phyloP scores from a whole-genome alignment of 2,329 filamentous ascomycete species.

The Ophiognomonia clavigignenti-juglandacearum region DNA sequence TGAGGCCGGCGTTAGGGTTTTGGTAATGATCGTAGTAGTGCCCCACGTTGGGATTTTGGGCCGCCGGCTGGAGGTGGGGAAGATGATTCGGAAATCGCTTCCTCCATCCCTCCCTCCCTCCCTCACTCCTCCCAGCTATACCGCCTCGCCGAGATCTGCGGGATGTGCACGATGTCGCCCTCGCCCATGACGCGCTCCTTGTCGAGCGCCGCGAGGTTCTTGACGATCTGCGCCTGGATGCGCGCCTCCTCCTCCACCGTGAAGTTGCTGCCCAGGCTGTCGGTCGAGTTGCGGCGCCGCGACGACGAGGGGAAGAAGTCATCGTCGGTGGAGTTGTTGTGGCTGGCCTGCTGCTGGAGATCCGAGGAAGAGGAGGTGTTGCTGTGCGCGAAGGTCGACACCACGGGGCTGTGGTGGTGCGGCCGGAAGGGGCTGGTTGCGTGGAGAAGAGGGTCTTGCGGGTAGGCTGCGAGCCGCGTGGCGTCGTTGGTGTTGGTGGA shows the following conservation, averaged over 20 bases:
- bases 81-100: not conserved
- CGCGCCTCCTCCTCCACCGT: constrained; percentile 46
- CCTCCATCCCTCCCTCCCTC: no score
- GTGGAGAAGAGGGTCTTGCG: constrained; percentile 21
- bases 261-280: constrained; percentile 53
- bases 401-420: constrained; percentile 8
- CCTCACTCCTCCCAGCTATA: constrained; percentile 45
- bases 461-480: constrained; percentile 19
- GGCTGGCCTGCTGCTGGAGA: no score
- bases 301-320: no score
- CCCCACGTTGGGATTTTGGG: no score
- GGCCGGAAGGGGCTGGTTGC: constrained; percentile 8
- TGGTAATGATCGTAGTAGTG: no score
- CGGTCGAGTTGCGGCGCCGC: constrained; percentile 25
- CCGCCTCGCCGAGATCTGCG: constrained; percentile 42
- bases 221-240: constrained; percentile 18
- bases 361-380: no score
- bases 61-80: not conserved
- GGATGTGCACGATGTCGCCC: constrained; percentile 44
- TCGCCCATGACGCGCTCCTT: constrained; percentile 39
- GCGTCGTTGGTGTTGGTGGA: no score
- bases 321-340: no score
- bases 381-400: constrained; percentile 11
- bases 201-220: constrained; percentile 21
- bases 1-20: no score